A percentile compares a stretch with the other conserved stretches of the same genome.
Evolutionary conservation across 1,284 basidiomycete species (phyloP).

Genomic region (Exobasidium rhododendri): DNA sequence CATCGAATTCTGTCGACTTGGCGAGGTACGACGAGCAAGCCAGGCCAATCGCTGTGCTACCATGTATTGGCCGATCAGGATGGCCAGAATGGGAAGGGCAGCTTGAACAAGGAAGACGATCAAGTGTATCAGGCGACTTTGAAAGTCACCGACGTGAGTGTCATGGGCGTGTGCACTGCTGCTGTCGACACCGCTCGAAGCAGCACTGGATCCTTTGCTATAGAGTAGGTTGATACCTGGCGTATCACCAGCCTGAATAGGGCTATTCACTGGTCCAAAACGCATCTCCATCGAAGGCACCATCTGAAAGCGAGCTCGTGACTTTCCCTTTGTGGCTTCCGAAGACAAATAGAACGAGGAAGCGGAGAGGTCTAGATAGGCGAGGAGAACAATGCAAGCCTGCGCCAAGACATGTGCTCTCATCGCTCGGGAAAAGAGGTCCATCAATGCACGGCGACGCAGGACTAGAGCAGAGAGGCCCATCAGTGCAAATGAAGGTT

Average conservation of each 20-base stretch:
- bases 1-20: constrained; percentile 6
- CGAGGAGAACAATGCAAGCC: constrained; percentile 8
- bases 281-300: constrained; percentile 13
- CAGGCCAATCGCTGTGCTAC: constrained; percentile 19
- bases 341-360: constrained; percentile 14
- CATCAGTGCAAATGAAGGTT: constrained; percentile 27
- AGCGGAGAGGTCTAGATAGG: constrained; percentile 14
- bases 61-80: constrained; percentile 31
- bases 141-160: constrained; percentile 28
- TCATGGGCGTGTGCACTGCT: constrained; percentile 20
- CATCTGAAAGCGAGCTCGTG: background rate
- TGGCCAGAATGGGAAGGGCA: constrained; percentile 26
- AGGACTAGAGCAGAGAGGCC: constrained; percentile 25
- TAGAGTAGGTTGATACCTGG: constrained; percentile 3
- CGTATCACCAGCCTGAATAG: constrained; percentile 3
- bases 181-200: background rate
- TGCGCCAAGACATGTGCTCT: constrained; percentile 10
- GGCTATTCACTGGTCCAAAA: background rate
- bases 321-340: background rate
- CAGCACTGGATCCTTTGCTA: background rate
- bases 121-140: constrained; percentile 29
- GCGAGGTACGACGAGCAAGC: background rate
- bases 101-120: constrained; percentile 38
- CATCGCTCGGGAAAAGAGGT: constrained; percentile 26
- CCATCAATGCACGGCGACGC: constrained; percentile 29